Conservation (phyloP, 2,329 filamentous ascomycete genomes). For the Fusarium buharicum region DNA sequence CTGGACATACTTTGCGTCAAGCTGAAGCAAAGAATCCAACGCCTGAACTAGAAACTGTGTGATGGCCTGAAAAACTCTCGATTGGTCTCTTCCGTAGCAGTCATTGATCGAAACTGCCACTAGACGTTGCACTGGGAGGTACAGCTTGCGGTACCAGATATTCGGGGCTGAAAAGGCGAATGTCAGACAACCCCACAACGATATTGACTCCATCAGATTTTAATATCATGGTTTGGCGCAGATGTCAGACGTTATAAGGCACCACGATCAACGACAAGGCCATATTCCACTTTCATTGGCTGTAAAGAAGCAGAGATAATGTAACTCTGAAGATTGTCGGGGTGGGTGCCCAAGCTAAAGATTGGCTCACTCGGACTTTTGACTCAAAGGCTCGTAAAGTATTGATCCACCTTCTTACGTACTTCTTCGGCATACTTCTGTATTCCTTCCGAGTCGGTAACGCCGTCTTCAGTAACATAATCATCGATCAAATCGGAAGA, state of each 20-base stretch:
- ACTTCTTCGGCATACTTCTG: constrained; percentile 52
- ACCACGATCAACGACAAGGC: constrained; percentile 2
- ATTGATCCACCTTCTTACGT: constrained; percentile 50
- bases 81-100: not conserved
- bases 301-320: constrained; percentile 6
- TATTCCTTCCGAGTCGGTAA: constrained; percentile 55
- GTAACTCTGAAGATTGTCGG: constrained; percentile 15
- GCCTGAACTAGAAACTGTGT: constrained; percentile 1
- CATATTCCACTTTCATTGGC: constrained; percentile 16
- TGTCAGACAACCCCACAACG: constrained; percentile 30
- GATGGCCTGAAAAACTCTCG: not conserved
- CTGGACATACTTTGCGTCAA: not conserved
- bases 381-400: constrained; percentile 55
- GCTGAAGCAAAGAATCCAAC: not conserved
- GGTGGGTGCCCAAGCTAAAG: constrained; percentile 13
- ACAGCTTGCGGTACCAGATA: not conserved
- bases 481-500: constrained; percentile 60
- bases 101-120: constrained; percentile 1
- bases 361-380: constrained; percentile 15
- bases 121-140: not conserved
- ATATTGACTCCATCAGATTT: constrained; percentile 24
- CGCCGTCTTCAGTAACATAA: constrained; percentile 66
- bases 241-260: constrained; percentile 20
- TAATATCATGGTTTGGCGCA: constrained; percentile 1
- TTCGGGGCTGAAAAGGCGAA: constrained; percentile 3